phyloP scores from a whole-genome alignment of 192 early-diverging fungal genomes.

The Coemansia sp. region DNA sequence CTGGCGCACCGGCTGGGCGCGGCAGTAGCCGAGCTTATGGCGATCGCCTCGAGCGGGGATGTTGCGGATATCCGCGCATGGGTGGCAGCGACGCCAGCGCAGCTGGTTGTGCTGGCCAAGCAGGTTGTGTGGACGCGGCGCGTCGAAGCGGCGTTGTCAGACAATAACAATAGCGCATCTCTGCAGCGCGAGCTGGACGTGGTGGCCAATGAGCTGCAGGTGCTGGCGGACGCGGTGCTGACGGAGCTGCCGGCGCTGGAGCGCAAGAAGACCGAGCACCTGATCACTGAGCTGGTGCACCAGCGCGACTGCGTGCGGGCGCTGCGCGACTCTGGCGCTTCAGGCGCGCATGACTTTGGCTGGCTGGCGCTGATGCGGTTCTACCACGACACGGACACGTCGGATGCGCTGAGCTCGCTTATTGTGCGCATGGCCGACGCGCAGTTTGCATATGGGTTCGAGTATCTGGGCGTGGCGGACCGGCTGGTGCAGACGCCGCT shows the following conservation, averaged over 20 bases:
- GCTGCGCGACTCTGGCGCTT: slow-evolving; percentile 54
- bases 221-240: slow-evolving; percentile 93
- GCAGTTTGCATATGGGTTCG: slow-evolving; percentile 92
- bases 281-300: slow-evolving; percentile 99
- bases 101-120: slow-evolving; percentile 86
- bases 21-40: slow-evolving; percentile 67
- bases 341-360: slow-evolving; percentile 73
- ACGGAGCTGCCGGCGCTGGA: slow-evolving; percentile 76
- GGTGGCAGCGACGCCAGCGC: slow-evolving; percentile 88
- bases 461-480: slow-evolving; percentile 97
- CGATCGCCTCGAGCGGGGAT: slow-evolving; percentile 56
- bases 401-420: slow-evolving; percentile 72
- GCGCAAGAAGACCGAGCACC: slow-evolving; percentile 94
- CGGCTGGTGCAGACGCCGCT: slow-evolving; percentile 98
- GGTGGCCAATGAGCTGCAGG: slow-evolving; percentile 71
- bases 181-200: slow-evolving; percentile 59
- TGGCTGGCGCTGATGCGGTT: slow-evolving; percentile 98
- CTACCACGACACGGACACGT: slow-evolving; percentile 65
- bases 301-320: slow-evolving; percentile 89
- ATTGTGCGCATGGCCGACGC: slow-evolving; percentile 92
- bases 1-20: slow-evolving; percentile 75
- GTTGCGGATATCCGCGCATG: slow-evolving; percentile 67
- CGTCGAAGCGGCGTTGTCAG: slow-evolving; percentile 74
- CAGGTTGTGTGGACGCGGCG: slow-evolving; percentile 89
- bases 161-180: slow-evolving; percentile 33